Conservation (phyloP, 306 rosid genomes). For the Medicago truncatula region DNA sequence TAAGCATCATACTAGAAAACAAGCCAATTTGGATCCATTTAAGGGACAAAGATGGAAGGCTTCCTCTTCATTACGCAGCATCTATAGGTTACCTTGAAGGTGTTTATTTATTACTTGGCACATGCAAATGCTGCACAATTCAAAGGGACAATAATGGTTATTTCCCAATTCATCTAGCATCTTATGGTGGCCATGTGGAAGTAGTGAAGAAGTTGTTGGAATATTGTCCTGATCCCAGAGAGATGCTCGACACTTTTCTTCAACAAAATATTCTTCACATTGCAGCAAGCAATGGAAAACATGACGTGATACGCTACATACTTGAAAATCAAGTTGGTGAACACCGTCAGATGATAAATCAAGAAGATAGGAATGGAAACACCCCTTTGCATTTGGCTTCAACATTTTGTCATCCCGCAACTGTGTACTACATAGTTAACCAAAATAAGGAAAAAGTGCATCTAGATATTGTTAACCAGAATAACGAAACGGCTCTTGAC, state of each 20-base stretch:
- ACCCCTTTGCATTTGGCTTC: constrained; percentile 50
- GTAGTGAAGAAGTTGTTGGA: constrained; percentile 21
- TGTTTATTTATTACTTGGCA: constrained; percentile 7
- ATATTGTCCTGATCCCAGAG: constrained; percentile 27
- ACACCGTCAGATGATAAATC: constrained; percentile 28
- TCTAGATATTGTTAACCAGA: neutral
- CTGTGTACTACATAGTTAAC: constrained; percentile 23
- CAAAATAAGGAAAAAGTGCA: neutral
- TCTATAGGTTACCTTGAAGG: constrained; percentile 40
- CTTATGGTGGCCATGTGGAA: constrained; percentile 7
- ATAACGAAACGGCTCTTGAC: constrained; percentile 15
- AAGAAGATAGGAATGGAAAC: neutral
- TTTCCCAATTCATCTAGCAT: constrained; percentile 41
- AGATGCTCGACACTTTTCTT: constrained; percentile 6
- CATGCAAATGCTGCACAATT: neutral
- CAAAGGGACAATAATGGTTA: neutral
- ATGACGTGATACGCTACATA: constrained; percentile 12
- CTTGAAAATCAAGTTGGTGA: neutral
- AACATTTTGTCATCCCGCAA: neutral
- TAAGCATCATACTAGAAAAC: neutral
- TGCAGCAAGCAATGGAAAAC: constrained; percentile 30
- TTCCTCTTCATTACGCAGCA: constrained; percentile 44
- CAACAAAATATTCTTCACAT: constrained; percentile 34
- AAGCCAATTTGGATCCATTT: constrained; percentile 35
- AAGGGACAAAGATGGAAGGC: neutral